Conservation (phyloP, 2,329 filamentous ascomycete species). For the Cladophialophora exuberans region DNA sequence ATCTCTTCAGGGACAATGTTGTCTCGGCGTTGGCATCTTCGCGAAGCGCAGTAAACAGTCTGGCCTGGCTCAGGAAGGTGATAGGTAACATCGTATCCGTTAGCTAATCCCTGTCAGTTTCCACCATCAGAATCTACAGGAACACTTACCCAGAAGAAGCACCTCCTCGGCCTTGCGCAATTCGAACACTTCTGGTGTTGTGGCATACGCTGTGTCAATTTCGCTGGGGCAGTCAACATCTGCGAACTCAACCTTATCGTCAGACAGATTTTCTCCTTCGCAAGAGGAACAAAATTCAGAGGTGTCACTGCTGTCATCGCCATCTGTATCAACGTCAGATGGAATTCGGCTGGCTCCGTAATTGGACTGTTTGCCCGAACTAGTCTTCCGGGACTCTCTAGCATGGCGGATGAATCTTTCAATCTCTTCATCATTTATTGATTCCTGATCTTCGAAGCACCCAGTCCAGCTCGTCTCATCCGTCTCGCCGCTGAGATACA, state of each 20-base stretch:
- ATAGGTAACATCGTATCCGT: conserved; percentile 5
- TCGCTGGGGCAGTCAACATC: conserved; percentile 4
- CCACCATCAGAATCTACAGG: not conserved
- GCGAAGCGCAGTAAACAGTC: conserved; percentile 14
- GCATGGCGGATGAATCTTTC: no score
- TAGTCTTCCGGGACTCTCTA: no score
- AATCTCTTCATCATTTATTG: no score
- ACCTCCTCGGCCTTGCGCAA: not conserved
- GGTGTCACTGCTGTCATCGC: not conserved
- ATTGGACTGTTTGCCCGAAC: no score
- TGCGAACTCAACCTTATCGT: not conserved
- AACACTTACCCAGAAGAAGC: conserved; percentile 13
- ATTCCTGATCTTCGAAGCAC: no score
- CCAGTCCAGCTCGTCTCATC: no score
- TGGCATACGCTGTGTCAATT: not conserved
- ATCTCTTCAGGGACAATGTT: conserved; percentile 18
- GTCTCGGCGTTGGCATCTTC: conserved; percentile 7
- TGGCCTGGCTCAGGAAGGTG: conserved; percentile 8
- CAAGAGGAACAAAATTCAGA: no score
- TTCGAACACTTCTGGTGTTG: not conserved
- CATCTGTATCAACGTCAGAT: no score
- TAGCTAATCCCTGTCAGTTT: not conserved
- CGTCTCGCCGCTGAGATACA: no score
- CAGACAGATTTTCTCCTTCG: not conserved
- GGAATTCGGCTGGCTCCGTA: no score